These are phyloP conservation scores for Diaporthe vexans DNA, from an alignment of 2,329 filamentous ascomycete species.

Conservation along the genomic window DNA sequence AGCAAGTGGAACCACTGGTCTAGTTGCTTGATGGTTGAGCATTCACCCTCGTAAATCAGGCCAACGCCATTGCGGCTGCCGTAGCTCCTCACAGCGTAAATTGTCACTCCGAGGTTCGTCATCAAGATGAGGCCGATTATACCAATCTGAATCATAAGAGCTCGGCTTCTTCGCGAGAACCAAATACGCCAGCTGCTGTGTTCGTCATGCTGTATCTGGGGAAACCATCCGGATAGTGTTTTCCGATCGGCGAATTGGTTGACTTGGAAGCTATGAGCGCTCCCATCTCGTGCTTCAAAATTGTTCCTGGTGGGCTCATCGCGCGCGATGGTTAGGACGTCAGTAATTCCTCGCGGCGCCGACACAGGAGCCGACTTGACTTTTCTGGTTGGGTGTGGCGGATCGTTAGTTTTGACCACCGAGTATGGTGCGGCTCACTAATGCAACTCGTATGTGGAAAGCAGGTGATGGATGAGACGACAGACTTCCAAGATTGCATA, in stretches of 20 bases:
- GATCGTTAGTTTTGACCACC: not conserved
- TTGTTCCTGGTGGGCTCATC: not conserved
- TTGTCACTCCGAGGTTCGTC: constrained; percentile 44
- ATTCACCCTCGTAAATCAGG: constrained; percentile 48
- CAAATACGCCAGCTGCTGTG: constrained; percentile 42
- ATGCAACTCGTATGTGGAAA: not conserved
- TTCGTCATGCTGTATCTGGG: not conserved
- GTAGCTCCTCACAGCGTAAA: constrained; percentile 42
- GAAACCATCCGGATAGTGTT: constrained; percentile 7
- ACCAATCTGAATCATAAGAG: constrained; percentile 45
- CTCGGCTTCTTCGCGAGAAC: constrained; percentile 42
- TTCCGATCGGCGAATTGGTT: not conserved
- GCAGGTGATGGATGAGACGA: not conserved
- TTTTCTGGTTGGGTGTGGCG: not conserved
- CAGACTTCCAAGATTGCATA: not conserved
- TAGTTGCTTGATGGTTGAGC: constrained; percentile 38
- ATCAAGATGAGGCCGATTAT: constrained; percentile 47
- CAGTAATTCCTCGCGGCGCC: no score
- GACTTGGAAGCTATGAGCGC: not conserved
- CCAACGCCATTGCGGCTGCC: constrained; percentile 45
- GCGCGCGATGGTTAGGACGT: not conserved
- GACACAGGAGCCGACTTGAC: no score
- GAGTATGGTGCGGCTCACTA: not conserved
- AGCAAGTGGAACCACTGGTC: constrained; percentile 48
- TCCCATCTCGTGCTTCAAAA: not conserved